These are phyloP conservation scores for Erigeron canadensis DNA, from an alignment of 129 eudicot species.

Conservation along the genomic window DNA sequence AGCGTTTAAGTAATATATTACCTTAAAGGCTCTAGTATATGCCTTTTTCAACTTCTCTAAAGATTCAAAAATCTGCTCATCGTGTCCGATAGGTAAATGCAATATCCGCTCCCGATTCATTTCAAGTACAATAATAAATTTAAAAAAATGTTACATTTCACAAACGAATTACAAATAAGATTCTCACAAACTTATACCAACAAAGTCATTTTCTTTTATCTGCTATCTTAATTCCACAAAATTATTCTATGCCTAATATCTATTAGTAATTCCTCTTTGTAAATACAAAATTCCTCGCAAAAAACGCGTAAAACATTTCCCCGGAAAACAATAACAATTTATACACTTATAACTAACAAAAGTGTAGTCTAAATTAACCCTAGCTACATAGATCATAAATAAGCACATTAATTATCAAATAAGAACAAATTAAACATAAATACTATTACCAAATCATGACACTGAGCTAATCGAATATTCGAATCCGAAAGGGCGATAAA, in stretches of 20 bases:
- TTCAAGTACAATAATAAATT: no score
- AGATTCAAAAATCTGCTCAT: no score
- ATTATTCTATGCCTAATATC: not conserved
- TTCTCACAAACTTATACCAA: no score
- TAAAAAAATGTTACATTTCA: no score
- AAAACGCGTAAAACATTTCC: no score
- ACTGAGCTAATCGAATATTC: not conserved
- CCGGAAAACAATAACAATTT: not conserved
- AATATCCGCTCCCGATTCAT: no score
- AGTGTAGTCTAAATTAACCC: not conserved
- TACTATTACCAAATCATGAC: not conserved
- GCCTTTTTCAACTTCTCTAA: no score
- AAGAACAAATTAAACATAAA: not conserved
- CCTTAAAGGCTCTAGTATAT: not conserved
- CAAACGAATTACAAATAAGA: no score
- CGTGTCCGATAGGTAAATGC: no score
- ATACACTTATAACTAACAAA: not conserved
- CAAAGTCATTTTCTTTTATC: not conserved
- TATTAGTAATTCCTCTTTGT: no score
- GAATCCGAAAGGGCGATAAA: no score
- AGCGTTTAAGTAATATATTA: not conserved
- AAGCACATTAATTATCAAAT: not conserved
- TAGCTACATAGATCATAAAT: conserved; percentile 8
- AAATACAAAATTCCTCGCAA: no score
- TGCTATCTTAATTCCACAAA: not conserved